Percentiles rank a stretch among this genome's conserved stretches.
phyloP scores from a whole-genome alignment of 768 basidiomycete genomes.

The Pulveroboletus sp. region DNA sequence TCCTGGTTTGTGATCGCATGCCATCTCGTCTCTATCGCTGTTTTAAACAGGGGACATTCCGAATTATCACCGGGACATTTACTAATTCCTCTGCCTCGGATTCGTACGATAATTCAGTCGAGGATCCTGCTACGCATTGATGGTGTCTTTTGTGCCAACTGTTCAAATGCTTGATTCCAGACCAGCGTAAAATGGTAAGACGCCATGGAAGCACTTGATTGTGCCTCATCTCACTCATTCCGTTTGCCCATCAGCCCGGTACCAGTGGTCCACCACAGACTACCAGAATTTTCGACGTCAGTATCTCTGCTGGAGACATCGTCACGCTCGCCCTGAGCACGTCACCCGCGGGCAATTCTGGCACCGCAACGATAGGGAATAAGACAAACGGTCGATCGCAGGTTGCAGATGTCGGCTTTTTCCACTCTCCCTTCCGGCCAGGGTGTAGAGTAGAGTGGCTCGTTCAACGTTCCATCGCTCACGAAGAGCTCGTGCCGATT shows the following conservation, averaged over 20 bases:
- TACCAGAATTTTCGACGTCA: neutral
- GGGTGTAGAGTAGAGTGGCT: conserved; percentile 9
- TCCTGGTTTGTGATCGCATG: neutral
- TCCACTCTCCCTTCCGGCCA: neutral
- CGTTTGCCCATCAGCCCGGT: conserved; percentile 1
- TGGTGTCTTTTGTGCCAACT: neutral
- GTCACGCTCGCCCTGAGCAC: neutral
- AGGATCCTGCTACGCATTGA: conserved; percentile 1
- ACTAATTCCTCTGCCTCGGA: neutral
- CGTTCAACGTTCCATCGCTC: neutral
- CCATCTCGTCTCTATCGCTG: neutral
- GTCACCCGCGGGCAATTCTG: neutral
- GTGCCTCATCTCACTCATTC: neutral
- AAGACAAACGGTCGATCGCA: neutral
- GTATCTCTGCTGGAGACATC: conserved; percentile 4
- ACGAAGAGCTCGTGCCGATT: neutral
- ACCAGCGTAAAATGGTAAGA: conserved; percentile 2
- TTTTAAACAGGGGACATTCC: conserved; percentile 3
- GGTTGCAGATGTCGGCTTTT: neutral
- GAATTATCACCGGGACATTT: conserved; percentile 1
- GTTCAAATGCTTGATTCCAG: neutral
- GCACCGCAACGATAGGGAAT: neutral
- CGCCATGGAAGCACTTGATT: too few relatives aligned
- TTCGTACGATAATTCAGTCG: neutral
- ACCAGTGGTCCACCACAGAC: neutral